Base-by-base conservation (phyloP, 805 yeast species). In the Ogataea siamensis region DNA sequence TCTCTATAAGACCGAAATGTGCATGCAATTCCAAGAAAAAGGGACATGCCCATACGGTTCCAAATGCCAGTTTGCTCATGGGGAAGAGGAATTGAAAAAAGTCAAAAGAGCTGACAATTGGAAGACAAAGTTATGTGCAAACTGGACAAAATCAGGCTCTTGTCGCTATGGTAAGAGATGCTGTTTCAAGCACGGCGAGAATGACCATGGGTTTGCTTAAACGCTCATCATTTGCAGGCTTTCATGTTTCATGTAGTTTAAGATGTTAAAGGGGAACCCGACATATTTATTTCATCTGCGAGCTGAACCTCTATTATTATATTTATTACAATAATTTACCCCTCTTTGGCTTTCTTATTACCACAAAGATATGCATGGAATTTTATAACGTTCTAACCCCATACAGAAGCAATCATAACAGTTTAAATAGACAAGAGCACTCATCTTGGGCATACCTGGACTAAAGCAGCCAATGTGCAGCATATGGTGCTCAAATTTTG, bases 51-150 rank as follows among this genome's bases (percentile, higher is more conserved):
- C 95, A 11, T 88, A 88, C 58, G 95, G 95, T 2, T 73, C 75
- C 48, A 88, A 88, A 66, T 88, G 97, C 61, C 96, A 88, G 65
- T 88, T 88, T 71, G 96, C 96, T 5, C 97, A 88, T 57, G 96
- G 97, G 13, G 70, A 74, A 26, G 65, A 73, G 38, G 96, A 88
- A 60, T 67, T 88, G 51, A 86, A 86, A 60, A 50, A 62, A 9
- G 80, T 87, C 30, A 81, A 78, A 43, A 72, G 91, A 43, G 81
- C 88, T 8, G 77, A 80, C 38, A 88, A 87, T 56, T 88, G 91
- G 83, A 78, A 95, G 57, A 85, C 95, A 10, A 88, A 88, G 65
- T 84, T 89, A 11, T 88, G 97, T 67, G 83, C 80, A 46, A 88
- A 88, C 60, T 88, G 96, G 95, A 56, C 78, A 15, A 82, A 80